Evolutionary conservation across 2,329 filamentous ascomycete genomes (phyloP), one percentile per base, ranked within the genome.

Genomic region (Fusarium pilosicola): DNA sequence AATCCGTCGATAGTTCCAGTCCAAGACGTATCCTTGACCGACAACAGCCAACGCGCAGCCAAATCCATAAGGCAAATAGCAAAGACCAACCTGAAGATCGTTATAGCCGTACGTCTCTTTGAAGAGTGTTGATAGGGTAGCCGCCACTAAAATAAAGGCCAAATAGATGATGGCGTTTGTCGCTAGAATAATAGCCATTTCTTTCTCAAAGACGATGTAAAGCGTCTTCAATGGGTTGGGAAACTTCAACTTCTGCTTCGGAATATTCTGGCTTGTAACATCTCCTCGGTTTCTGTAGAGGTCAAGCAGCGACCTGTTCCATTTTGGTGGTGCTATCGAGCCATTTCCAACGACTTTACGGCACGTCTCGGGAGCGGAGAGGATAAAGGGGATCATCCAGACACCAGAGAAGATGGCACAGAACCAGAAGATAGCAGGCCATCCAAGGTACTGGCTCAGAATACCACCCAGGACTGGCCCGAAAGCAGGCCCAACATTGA

Each of bases 351-450:
- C 90, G 13, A 91, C 86, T 44, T 86, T 88, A 28, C 88, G 85
- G 65, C 86, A 87, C 14, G 88, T 90, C 80, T 90, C 88, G 0
- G 91, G 92, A 13, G 92, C 84, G 10, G 88, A 84, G 17, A 91
- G 73, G 6, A 86, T 76, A 66, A 89, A 88, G 0, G 89, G 85
- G 6, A 91, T 67, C 34, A 91, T 79, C 79, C 88, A 88, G 2
- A 82, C 80, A 7, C 80, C 79, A 24, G 85, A 82, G 41, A 88
- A 81, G 42, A 93, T 91, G 42, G 88, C 85, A 63, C 91, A 85
- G 76, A 93, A 92, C 91, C 91, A 93, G 75, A 93, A 93, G 63
- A 92, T 89, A 62, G 88, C 85, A n/a, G 88, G 83, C 91, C 91
- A 94, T 14, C 89, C 90, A 1, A 92, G 84, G 68, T 88, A 92